Evolutionary conservation across 148 eudicot genomes (phyloP).

Genomic region (Linanthus parryae): DNA sequence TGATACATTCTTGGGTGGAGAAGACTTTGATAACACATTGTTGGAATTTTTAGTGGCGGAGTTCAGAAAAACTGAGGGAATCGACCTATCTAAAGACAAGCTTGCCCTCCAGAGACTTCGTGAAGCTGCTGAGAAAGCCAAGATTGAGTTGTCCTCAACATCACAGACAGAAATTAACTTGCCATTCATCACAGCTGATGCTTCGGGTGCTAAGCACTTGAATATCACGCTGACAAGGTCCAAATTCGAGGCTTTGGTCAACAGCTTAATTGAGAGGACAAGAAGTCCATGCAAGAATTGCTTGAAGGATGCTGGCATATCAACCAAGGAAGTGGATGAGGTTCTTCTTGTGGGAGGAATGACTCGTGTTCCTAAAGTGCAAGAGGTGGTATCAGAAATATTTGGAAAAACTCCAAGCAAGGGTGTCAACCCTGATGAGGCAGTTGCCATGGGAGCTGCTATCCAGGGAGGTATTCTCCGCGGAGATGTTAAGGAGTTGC

Average conservation of each 20-base stretch:
- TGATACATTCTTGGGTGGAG: constrained; percentile 38
- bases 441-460: constrained; percentile 98
- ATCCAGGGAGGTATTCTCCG: constrained; percentile 96
- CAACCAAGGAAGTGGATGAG: constrained; percentile 24
- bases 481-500: constrained; percentile 90
- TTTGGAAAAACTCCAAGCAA: constrained; percentile 89
- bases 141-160: constrained; percentile 31
- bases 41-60: constrained; percentile 25
- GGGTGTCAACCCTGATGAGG: constrained; percentile 95
- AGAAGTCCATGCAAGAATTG: constrained; percentile 19
- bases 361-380: constrained; percentile 35
- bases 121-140: constrained; percentile 38
- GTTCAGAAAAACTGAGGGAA: constrained; percentile 17
- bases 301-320: constrained; percentile 31
- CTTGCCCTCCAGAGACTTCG: constrained; percentile 33
- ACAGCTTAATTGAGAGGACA: constrained; percentile 25
- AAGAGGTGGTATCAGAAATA: constrained; percentile 50
- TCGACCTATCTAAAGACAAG: constrained; percentile 25
- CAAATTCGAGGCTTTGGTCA: constrained; percentile 24
- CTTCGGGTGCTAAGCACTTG: constrained; percentile 32
- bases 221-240: constrained; percentile 23
- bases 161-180: constrained; percentile 33
- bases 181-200: constrained; percentile 36
- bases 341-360: constrained; percentile 36
- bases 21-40: constrained; percentile 29